phyloP scores from a whole-genome alignment of 176 grass and related monocot genomes.

The Eragrostis nindensis region DNA sequence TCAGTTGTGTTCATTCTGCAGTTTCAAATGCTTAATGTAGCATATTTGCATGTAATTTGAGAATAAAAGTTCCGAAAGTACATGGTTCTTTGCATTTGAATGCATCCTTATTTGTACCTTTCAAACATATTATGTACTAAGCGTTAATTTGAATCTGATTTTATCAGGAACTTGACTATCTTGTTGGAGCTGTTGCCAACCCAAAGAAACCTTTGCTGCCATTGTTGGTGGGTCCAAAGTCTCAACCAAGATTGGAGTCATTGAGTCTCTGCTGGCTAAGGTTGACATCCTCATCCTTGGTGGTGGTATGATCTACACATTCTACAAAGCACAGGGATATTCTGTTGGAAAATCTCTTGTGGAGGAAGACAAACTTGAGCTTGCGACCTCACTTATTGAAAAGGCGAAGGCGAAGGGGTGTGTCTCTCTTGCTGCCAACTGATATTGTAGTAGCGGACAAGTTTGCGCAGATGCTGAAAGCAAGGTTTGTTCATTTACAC shows the following conservation, averaged over 20 bases:
- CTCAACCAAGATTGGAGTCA: slow-evolving; percentile 92
- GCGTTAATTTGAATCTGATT: neutral
- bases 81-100: too few species aligned
- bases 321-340: slow-evolving; percentile 92
- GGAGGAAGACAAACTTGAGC: slow-evolving; percentile 95
- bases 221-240: slow-evolving; percentile 99
- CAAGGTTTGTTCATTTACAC: slow-evolving; percentile 65
- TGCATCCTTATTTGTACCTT: too few species aligned
- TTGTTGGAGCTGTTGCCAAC: slow-evolving; percentile 90
- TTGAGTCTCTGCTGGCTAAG: slow-evolving; percentile 78
- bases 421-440: slow-evolving; percentile 75
- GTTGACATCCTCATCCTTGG: slow-evolving; percentile 96
- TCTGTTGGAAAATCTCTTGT: slow-evolving; percentile 93
- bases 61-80: too few species aligned
- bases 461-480: slow-evolving; percentile 93
- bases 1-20: neutral
- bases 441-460: slow-evolving; percentile 87
- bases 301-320: slow-evolving; percentile 96
- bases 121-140: too few species aligned
- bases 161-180: slow-evolving; percentile 87
- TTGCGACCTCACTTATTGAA: slow-evolving; percentile 80
- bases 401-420: slow-evolving; percentile 84
- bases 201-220: slow-evolving; percentile 91
- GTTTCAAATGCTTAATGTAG: neutral
- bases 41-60: neutral